Percentiles rank a stretch among this genome's conserved stretches.
Conservation (phyloP, 2,329 filamentous ascomycete species). For the Corinectria fuckeliana region DNA sequence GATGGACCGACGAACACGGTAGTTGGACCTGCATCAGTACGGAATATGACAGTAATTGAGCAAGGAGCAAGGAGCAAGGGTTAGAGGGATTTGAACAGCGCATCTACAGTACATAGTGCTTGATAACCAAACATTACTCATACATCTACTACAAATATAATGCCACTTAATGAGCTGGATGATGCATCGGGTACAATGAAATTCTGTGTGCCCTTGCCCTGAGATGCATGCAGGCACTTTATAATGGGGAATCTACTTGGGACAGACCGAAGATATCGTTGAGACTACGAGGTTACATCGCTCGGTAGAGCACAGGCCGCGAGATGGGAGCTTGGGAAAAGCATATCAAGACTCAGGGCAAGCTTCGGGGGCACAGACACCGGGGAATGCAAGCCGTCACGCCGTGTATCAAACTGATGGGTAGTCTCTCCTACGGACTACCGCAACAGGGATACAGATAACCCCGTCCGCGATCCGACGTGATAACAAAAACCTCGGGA, state of each 20-base stretch:
- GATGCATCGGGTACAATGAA: too few relatives aligned
- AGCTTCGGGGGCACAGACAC: slow-evolving; percentile 9
- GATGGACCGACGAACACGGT: slow-evolving; percentile 10
- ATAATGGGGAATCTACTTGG: background rate
- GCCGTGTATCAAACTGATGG: slow-evolving; percentile 5
- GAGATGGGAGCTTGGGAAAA: background rate
- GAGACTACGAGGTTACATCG: slow-evolving; percentile 12
- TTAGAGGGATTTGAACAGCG: slow-evolving; percentile 9
- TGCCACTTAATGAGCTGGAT: slow-evolving; percentile 4
- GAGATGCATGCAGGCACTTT: slow-evolving; percentile 1
- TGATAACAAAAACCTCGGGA: background rate
- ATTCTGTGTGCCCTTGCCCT: background rate
- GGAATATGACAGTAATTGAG: background rate
- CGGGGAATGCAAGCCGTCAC: slow-evolving; percentile 9
- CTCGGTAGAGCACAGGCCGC: slow-evolving; percentile 2
- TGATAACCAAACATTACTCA: background rate
- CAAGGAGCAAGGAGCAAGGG: slow-evolving; percentile 6
- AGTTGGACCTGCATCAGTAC: slow-evolving; percentile 8
- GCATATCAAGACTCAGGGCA: background rate
- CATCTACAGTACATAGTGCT: background rate
- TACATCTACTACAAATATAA: slow-evolving; percentile 4
- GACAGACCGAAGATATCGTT: slow-evolving; percentile 1
- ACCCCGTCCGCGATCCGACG: background rate
- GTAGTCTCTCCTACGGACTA: background rate
- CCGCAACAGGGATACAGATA: background rate